These are phyloP conservation scores for Mallotus nudiflorus DNA, from an alignment of 345 rosid species.

Conservation along the genomic window DNA sequence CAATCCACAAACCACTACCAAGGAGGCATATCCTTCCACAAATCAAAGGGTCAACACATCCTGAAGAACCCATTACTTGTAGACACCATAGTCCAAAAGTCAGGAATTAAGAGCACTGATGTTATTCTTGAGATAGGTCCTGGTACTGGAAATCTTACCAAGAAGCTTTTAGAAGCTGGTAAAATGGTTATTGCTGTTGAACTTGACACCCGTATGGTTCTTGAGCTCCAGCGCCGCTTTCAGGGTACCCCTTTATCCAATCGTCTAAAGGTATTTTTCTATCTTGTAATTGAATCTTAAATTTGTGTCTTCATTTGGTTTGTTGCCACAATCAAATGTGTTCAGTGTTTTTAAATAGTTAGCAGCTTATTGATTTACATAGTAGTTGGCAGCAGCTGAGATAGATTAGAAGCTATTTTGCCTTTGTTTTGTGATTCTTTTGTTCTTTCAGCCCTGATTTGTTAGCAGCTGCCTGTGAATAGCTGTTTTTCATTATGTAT, in stretches of 20 bases:
- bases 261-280: conserved; percentile 73
- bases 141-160: conserved; percentile 90
- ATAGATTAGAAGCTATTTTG: no score
- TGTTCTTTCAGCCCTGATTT: no score
- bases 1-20: conserved; percentile 57
- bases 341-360: no score
- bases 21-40: conserved; percentile 87
- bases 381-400: no score
- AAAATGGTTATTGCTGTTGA: conserved; percentile 82
- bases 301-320: no score
- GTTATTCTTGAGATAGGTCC: conserved; percentile 90
- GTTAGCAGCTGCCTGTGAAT: no score
- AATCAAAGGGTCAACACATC: conserved; percentile 89
- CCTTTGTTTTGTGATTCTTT: no score
- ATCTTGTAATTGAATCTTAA: no score
- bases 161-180: conserved; percentile 87
- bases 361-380: no score
- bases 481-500: no score
- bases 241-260: conserved; percentile 70
- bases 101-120: conserved; percentile 79
- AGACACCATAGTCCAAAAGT: conserved; percentile 77
- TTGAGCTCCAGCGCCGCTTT: conserved; percentile 85
- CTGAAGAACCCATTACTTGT: conserved; percentile 85
- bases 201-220: conserved; percentile 90
- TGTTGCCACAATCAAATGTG: no score